These are phyloP conservation scores for Paxillus rubicundulus DNA, from an alignment of 768 basidiomycete species.

Conservation along the genomic window DNA sequence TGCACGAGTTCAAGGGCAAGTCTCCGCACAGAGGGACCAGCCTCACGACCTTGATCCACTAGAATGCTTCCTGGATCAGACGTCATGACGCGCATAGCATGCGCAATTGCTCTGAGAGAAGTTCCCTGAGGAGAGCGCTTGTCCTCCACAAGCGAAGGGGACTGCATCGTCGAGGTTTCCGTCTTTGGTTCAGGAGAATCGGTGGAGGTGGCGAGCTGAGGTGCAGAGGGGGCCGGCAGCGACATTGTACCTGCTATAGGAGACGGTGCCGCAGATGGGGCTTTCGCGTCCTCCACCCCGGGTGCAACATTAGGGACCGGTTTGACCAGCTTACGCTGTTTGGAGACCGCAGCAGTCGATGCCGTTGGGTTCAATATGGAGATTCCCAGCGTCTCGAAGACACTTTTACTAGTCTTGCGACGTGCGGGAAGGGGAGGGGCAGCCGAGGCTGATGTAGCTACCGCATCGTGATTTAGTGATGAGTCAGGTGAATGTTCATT, in stretches of 20 bases:
- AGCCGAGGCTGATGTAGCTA: slow-evolving; percentile 4
- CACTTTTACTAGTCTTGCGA: slow-evolving; percentile 56
- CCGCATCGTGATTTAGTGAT: slow-evolving; percentile 19
- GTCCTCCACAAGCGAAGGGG: slow-evolving; percentile 26
- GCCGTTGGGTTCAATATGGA: slow-evolving; percentile 57
- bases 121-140: slow-evolving; percentile 52
- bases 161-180: slow-evolving; percentile 28
- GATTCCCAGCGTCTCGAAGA: slow-evolving; percentile 71
- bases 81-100: slow-evolving; percentile 88
- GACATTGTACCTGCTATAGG: slow-evolving; percentile 17
- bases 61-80: slow-evolving; percentile 73
- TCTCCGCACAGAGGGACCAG: slow-evolving; percentile 53
- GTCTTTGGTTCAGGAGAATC: slow-evolving; percentile 22
- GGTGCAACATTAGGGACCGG: slow-evolving; percentile 23
- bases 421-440: slow-evolving; percentile 15
- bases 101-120: slow-evolving; percentile 70
- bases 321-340: slow-evolving; percentile 19
- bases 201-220: slow-evolving; percentile 26
- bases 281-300: slow-evolving; percentile 11
- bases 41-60: slow-evolving; percentile 65
- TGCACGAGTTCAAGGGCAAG: slow-evolving; percentile 68
- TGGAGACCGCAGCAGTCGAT: slow-evolving; percentile 23
- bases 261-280: slow-evolving; percentile 16
- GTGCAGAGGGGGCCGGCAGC: slow-evolving; percentile 19
- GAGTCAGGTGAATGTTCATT: slow-evolving; percentile 21